Evolutionary conservation across 2,329 filamentous ascomycete species (phyloP).

Genomic region (Dendrostoma leiphaemia): DNA sequence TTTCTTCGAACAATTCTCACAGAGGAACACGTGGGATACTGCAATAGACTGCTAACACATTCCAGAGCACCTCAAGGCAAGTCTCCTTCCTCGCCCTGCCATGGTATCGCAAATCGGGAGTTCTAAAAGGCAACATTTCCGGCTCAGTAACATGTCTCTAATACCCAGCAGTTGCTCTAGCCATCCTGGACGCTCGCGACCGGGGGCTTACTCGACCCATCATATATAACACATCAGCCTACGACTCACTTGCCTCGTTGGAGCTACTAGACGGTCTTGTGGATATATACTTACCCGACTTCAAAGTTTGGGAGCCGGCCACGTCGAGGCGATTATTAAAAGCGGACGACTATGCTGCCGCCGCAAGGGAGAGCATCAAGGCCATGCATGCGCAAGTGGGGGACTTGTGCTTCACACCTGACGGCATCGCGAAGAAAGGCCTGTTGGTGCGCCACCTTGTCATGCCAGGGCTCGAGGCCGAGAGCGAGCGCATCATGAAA

Average conservation of each 20-base stretch:
- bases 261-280: slow-evolving; percentile 74
- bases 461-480: slow-evolving; percentile 77
- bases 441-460: slow-evolving; percentile 77
- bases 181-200: slow-evolving; percentile 70
- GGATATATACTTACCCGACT: slow-evolving; percentile 86
- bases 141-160: too few species aligned
- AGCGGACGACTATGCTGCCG: slow-evolving; percentile 70
- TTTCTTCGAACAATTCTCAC: too few species aligned
- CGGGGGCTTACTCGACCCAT: slow-evolving; percentile 70
- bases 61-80: too few species aligned
- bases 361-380: slow-evolving; percentile 73
- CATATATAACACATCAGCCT: slow-evolving; percentile 82
- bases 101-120: too few species aligned
- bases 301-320: slow-evolving; percentile 72
- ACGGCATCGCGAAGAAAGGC: slow-evolving; percentile 77
- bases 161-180: too few species aligned
- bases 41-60: too few species aligned
- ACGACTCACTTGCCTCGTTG: slow-evolving; percentile 72
- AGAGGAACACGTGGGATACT: too few species aligned
- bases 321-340: slow-evolving; percentile 74
- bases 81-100: too few species aligned
- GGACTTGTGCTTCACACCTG: slow-evolving; percentile 76
- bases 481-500: slow-evolving; percentile 70
- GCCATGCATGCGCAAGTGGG: slow-evolving; percentile 81
- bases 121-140: too few species aligned